Base-by-base conservation (phyloP, 2,329 filamentous ascomycete genomes). In the Trichoderma atroviride region DNA sequence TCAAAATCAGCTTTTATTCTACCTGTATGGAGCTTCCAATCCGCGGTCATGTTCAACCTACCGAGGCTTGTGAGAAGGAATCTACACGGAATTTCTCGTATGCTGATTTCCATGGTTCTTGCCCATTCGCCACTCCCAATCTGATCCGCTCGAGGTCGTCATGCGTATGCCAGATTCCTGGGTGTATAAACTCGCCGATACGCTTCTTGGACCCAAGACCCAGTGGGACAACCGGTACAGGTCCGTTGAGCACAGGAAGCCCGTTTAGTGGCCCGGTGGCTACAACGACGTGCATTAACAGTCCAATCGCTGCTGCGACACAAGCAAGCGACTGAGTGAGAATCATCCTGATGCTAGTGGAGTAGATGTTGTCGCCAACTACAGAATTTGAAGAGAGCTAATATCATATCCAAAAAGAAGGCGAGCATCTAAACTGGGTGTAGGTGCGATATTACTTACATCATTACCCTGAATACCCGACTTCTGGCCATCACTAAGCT, bases 191-290 rank as follows among this genome's bases (percentile, higher is more conserved):
- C 16, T 59, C 57, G 35, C 57, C 57, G 35, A 59, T 22, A 37
- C 37, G 57, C n/a, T 59, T 59, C 24, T 59, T 59, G 14, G 57
- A 59, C 11, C 57, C 57, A 43, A 59, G 9, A 9, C 37, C 57
- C 19, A 40, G 35, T 4, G 57, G 57, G 35, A 59, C 57, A 1
- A 59, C 22, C 14, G 57, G 22, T 1, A 59, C 57, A 27, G 57
- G 57, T 19, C 57, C 57, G 43, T 59, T 59, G 35, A 59, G 35
- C 14, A 59, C 24, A 1, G 57, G 57, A 59, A 59, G 57, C 22
- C 56, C 56, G 14, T 59, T 59, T 13, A 59, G 33, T 13, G 56
- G 56, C 56, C 57, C 57, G 29, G 57, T 59, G 33, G 57, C 57
- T 16, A n/a, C 57, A n/a, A 59, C 35, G 16, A 59, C 27, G 57